These are phyloP conservation scores for Scedosporium minutisporum DNA, from an alignment of 2,329 filamentous ascomycete species.

Conservation along the genomic window DNA sequence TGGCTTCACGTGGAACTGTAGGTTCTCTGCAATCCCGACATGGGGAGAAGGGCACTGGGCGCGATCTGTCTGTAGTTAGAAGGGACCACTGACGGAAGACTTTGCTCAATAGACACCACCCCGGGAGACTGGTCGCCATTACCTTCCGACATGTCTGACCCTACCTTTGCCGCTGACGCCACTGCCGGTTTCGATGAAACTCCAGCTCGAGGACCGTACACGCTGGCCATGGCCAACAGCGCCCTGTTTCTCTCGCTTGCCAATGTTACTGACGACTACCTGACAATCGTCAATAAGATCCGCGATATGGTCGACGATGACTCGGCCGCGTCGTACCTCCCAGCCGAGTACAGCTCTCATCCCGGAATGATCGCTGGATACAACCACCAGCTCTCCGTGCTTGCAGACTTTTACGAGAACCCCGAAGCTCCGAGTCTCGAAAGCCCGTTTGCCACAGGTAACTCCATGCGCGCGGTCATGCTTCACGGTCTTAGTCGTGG, in stretches of 20 bases:
- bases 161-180: slow-evolving; percentile 13
- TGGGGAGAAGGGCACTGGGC: background rate
- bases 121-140: background rate
- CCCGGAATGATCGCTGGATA: slow-evolving; percentile 16
- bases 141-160: background rate
- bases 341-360: slow-evolving; percentile 5
- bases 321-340: slow-evolving; percentile 13
- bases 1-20: slow-evolving; percentile 10
- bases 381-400: slow-evolving; percentile 15
- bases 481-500: slow-evolving; percentile 25
- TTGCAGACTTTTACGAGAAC: slow-evolving; percentile 18
- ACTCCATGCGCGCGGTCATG: slow-evolving; percentile 13
- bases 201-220: slow-evolving; percentile 25
- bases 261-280: slow-evolving; percentile 10
- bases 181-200: slow-evolving; percentile 18
- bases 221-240: slow-evolving; percentile 21
- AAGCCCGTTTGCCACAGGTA: slow-evolving; percentile 17
- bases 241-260: slow-evolving; percentile 19
- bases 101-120: background rate
- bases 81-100: background rate
- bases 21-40: background rate
- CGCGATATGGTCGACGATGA: slow-evolving; percentile 14
- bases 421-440: slow-evolving; percentile 20
- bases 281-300: slow-evolving; percentile 14
- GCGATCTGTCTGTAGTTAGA: background rate